Percentiles rank a stretch among this genome's conserved stretches.
These are phyloP conservation scores for Neolentinus lepideus DNA, from an alignment of 1,284 basidiomycete species.

Conservation along the genomic window DNA sequence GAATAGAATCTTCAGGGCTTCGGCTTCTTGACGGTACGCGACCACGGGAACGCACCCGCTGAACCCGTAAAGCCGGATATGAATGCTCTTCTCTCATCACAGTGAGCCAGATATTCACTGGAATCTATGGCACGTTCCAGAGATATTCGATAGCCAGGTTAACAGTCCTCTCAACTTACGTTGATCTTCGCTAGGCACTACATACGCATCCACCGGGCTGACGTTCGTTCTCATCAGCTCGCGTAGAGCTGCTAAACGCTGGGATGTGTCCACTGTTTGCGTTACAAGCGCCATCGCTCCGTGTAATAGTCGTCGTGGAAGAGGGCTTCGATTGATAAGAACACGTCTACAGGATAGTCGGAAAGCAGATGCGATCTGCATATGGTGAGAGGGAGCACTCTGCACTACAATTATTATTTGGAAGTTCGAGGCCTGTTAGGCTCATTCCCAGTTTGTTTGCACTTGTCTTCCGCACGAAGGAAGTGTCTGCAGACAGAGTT, in stretches of 20 bases:
- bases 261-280: constrained; percentile 55
- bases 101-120: constrained; percentile 84
- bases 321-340: background rate
- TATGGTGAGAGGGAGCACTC: background rate
- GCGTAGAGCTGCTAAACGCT: constrained; percentile 53
- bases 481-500: no score
- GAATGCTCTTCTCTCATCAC: constrained; percentile 80
- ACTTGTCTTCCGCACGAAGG: no score
- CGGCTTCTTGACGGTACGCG: background rate
- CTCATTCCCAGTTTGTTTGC: no score
- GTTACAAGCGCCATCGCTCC: constrained; percentile 23
- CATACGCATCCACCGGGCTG: constrained; percentile 57
- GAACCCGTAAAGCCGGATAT: constrained; percentile 94
- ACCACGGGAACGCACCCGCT: constrained; percentile 50
- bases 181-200: constrained; percentile 85
- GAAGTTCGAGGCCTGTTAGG: no score
- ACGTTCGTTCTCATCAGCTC: constrained; percentile 58
- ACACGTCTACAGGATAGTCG: constrained; percentile 1
- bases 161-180: constrained; percentile 45
- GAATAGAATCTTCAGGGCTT: background rate
- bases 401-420: no score
- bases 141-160: background rate
- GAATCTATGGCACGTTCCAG: constrained; percentile 45
- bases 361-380: constrained; percentile 1
- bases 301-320: constrained; percentile 10